Evolutionary conservation across 441 rosid genomes (phyloP).

Genomic region (Flueggea neowawraea): DNA sequence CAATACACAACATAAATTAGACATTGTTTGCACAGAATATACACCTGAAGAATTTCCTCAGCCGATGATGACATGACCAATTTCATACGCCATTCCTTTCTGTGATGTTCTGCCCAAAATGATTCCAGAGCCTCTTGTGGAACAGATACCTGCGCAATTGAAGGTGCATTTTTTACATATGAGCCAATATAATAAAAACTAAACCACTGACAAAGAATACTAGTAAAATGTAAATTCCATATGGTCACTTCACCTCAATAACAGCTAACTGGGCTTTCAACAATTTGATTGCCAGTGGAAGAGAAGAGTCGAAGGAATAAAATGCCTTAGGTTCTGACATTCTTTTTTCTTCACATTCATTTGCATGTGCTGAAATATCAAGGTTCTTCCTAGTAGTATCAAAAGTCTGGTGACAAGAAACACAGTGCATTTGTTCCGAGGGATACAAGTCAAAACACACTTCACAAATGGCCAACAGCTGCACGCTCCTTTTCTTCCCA

Average conservation of each 20-base stretch:
- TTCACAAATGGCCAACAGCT: conserved; percentile 64
- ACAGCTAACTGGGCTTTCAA: conserved; percentile 60
- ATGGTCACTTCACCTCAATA: conserved; percentile 53
- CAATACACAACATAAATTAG: not conserved
- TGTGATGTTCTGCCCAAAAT: conserved; percentile 57
- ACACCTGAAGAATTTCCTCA: conserved; percentile 80
- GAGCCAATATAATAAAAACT: no score
- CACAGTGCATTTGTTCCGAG: conserved; percentile 52
- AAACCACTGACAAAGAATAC: not conserved
- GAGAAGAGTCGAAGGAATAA: conserved; percentile 37
- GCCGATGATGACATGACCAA: conserved; percentile 56
- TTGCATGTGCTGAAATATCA: conserved; percentile 33
- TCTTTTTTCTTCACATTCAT: conserved; percentile 38
- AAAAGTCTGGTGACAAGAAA: conserved; percentile 61
- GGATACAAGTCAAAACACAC: conserved; percentile 52
- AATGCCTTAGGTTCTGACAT: conserved; percentile 22
- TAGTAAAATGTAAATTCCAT: not conserved
- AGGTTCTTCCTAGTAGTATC: conserved; percentile 23
- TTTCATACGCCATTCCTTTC: conserved; percentile 60
- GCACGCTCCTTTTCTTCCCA: conserved; percentile 60
- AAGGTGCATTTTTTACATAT: not conserved
- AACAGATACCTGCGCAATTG: conserved; percentile 59
- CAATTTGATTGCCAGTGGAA: conserved; percentile 68
- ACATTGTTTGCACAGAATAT: not conserved
- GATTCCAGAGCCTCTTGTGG: conserved; percentile 84